Base-by-base conservation (phyloP, 176 grass and related monocot species). In the Lolium perenne region DNA sequence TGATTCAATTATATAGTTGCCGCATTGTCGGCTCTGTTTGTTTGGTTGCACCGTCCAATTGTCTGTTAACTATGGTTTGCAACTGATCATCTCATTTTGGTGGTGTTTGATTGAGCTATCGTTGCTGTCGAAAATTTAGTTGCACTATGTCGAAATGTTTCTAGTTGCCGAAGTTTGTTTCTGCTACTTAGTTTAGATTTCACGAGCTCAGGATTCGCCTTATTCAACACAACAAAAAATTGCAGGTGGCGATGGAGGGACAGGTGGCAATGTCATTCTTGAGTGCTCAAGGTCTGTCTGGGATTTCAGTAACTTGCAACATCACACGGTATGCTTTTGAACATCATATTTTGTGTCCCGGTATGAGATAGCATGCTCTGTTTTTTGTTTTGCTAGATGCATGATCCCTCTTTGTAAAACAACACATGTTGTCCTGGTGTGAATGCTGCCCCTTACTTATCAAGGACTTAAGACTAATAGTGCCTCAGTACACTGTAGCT, bases 161-260 rank as follows among this genome's bases (percentile, higher is more conserved):
- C 49, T 55, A 38, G 29, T 35, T 10, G 4, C 49, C 25, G 0
- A 55, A 55, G 49, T 12, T 55, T 18, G 49, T 76, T 20, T 76
- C 15, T 76, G 49, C 25, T 55, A 55, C 49, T 11, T 55, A 54
- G 15, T 35, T 4, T 76, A 76, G 49, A 35, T 76, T 35, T 76
- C 48, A 35, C 10, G 25, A 7, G 48, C 25, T 10, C 25, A 32
- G 15, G 16, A 55, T 55, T 76, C 18, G 15, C 20, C 16, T 13
- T 55, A 15, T 55, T 16, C 74, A 35, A 35, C 32, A 76, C 15
- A 55, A 76, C 80, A 78, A 49, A 51, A 53, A 29, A 75, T 53
- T 95, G 82, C 71, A 97, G 92, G 92, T 88, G 95, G 92, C 8
- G 94, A 93, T 91, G 95, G 95, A 43, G 91, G 95, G 55, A 94